Evolutionary conservation across 257 asterid species (phyloP), one percentile per base, ranked within the genome.

Genomic region (Solanum peruvianum): DNA sequence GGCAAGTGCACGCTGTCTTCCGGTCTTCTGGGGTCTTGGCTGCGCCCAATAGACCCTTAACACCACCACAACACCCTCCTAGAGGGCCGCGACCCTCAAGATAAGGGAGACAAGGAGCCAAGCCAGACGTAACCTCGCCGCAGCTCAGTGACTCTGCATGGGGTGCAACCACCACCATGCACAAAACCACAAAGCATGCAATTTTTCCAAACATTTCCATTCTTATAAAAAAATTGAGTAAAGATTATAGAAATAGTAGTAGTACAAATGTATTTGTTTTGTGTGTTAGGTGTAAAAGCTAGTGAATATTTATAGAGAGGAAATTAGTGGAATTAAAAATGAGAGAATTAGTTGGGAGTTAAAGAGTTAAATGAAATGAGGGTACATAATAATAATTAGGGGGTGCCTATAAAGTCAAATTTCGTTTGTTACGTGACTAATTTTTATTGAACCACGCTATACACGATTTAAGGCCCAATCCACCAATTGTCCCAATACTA

Each of bases 101-200:
- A 83, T 87, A 87, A 42, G 25, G 23, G 11, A 87, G 2, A 39
- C 85, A 87, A 0, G 69, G 41, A 29, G 21, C 41, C 44, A 87
- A 11, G 4, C 11, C 8, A 44, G 49, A 5, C 6, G 18, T 11
- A 12, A 87, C 89, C 25, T 72, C 11, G 13, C 80, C 77, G 31
- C 89, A 73, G 1, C 20, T 73, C 2, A 84, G 4, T 49, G 89
- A 87, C 41, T 71, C 87, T 7, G 80, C 69, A 72, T 56, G 67
- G 70, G 89, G 87, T 73, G 89, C 87, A 83, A 73, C 33, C 85
- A 84, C 85, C 67, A 58, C 85, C 87, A 87, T 39, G 87, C 70
- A 83, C 49, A 69, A 35, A 41, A 75, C 2, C 6, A 41, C 35
- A 23, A 75, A 75, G 18, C 58, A 41, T 75, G 82, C 82, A 12